These are phyloP conservation scores for Trichoderma asperelloides DNA, from an alignment of 495 filamentous ascomycete species.

Conservation along the genomic window DNA sequence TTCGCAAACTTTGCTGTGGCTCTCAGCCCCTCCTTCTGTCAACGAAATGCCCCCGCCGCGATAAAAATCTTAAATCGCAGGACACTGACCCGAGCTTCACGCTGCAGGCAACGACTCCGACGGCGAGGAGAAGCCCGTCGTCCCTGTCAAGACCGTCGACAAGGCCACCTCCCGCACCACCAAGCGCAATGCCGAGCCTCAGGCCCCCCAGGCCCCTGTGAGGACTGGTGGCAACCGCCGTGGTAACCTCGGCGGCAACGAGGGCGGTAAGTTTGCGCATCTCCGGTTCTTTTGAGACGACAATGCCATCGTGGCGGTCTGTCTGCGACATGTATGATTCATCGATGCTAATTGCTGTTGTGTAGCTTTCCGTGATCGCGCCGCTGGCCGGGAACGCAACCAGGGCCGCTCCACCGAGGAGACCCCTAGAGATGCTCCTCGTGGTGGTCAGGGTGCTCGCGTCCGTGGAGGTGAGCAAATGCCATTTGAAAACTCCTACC, in stretches of 20 bases:
- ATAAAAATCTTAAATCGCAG: conserved; percentile 19
- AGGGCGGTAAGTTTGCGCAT: conserved; percentile 55
- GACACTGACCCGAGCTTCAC: conserved; percentile 21
- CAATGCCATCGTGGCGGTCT: conserved; percentile 10
- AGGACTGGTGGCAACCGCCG: conserved; percentile 34
- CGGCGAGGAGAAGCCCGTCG: conserved; percentile 67
- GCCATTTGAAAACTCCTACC: conserved; percentile 8
- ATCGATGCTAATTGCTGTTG: not conserved
- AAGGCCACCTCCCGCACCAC: conserved; percentile 66
- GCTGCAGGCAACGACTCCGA: conserved; percentile 71
- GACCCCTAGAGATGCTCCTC: conserved; percentile 40
- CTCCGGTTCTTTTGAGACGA: not conserved
- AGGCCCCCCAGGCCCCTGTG: conserved; percentile 41
- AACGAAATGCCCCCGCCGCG: conserved; percentile 15
- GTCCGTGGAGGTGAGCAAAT: conserved; percentile 44
- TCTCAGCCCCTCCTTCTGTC: conserved; percentile 15
- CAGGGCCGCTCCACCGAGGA: conserved; percentile 74
- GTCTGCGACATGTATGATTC: conserved; percentile 1
- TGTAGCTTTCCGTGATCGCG: conserved; percentile 83
- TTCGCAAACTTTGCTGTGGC: conserved; percentile 10
- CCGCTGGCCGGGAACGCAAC: conserved; percentile 74
- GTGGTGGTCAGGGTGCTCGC: conserved; percentile 47
- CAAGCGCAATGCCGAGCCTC: conserved; percentile 84
- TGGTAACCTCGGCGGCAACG: conserved; percentile 59
- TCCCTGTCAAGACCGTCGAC: conserved; percentile 79